Base-by-base conservation (phyloP, 805 yeast species). In the Yarrowia deformans region DNA sequence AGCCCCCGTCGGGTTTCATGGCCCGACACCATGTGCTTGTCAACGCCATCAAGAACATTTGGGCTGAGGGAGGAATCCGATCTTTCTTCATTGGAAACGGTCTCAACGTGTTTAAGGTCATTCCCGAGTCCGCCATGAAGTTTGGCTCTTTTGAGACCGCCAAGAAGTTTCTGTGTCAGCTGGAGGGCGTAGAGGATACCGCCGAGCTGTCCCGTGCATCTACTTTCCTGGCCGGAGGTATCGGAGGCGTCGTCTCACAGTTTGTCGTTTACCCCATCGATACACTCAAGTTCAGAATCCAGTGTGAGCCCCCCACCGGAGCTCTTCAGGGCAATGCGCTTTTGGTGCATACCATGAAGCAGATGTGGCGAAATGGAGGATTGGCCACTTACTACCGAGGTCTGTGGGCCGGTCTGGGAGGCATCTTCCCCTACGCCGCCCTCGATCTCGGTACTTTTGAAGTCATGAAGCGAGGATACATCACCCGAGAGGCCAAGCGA, bases 341-440 rank as follows among this genome's bases (percentile, higher is more conserved):
- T 23, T 78, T 93, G 54, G 69, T 83, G 23, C 79, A 82, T 48
- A 93, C 97, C 0, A 93, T 97, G 1, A 86, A 82, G 72, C 87
- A 88, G 64, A 90, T 94, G 91, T 90, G 85, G 79, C 78, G 76
- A 69, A 91, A 88, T 71, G 97, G 97, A 49, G 98, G 98, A 0
- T 35, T 91, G 1, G 78, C 84, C 56, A 79, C 90, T 6, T 95
- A 93, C 75, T 95, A 95, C 77, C 81, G 98, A 72, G 99, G 99
- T 35, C 83, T 94, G 23, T 79, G 86, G 67, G 96, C 92, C 34
- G 99, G 99, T n/a, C 86, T 93, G 4, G 85, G 93, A 70, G 99
- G 99, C 60, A 94, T 95, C 73, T 95, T 95, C 81, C 99, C 99
- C 0, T 95, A 93, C 77, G 98, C 98, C 0, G 99, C 99, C 0